Percentiles rank a stretch among this genome's conserved stretches.
Evolutionary conservation across 805 yeast species (phyloP).

Genomic region (Wickerhamomyces subpelliculosus): DNA sequence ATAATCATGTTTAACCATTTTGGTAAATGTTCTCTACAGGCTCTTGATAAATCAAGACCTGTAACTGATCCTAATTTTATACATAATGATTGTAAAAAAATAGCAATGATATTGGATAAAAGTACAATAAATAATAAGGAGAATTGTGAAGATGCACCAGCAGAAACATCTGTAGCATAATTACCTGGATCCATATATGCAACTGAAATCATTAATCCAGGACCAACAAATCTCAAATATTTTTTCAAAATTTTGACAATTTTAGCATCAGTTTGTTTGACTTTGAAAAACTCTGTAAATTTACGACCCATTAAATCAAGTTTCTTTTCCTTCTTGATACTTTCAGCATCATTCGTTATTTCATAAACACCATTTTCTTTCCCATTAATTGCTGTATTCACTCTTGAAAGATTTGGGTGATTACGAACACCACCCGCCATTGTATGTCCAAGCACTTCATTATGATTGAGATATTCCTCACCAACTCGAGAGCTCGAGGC

Average conservation of each 20-base stretch:
- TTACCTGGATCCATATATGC: constrained; percentile 95
- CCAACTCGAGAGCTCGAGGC: neutral
- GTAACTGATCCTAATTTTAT: constrained; percentile 86
- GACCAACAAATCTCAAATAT: constrained; percentile 69
- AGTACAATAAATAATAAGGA: constrained; percentile 66
- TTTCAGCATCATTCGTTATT: neutral
- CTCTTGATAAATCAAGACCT: constrained; percentile 81
- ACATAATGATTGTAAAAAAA: constrained; percentile 74
- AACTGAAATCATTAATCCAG: constrained; percentile 82
- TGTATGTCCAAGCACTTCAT: constrained; percentile 10
- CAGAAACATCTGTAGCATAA: constrained; percentile 81
- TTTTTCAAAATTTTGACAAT: constrained; percentile 32
- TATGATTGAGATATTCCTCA: constrained; percentile 7
- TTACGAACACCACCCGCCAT: constrained; percentile 12
- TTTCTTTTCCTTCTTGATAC: neutral
- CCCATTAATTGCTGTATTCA: neutral
- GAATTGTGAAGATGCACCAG: constrained; percentile 77
- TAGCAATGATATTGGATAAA: constrained; percentile 78
- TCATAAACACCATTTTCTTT: neutral
- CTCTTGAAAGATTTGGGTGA: neutral
- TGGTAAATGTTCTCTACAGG: constrained; percentile 69
- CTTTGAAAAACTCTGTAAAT: constrained; percentile 4
- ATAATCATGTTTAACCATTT: constrained; percentile 53
- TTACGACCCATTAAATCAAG: neutral
- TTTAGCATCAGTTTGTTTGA: constrained; percentile 12